Evolutionary conservation across 1,139 yeast species (phyloP).

Genomic region (Sugiyamaella xylanicola): DNA sequence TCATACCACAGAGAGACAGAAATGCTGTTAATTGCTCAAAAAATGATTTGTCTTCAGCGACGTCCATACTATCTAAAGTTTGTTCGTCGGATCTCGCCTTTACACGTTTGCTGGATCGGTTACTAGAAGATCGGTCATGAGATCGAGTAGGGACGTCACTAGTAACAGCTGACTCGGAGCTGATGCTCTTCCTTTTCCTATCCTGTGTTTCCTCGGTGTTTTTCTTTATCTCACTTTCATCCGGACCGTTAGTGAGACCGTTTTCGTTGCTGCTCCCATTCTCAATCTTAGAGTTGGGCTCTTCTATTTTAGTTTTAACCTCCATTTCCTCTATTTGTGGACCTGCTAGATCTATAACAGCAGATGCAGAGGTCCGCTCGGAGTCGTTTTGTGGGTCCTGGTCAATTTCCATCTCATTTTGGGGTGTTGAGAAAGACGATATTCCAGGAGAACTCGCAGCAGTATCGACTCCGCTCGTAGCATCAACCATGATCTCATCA

Average conservation of each 20-base stretch:
- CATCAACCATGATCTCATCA: constrained; percentile 7
- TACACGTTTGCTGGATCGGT: constrained; percentile 37
- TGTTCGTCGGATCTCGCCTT: constrained; percentile 37
- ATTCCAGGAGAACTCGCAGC: constrained; percentile 3
- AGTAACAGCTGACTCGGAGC: not conserved
- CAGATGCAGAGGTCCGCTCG: not conserved
- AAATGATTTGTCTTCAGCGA: constrained; percentile 36
- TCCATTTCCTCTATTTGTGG: too few relatives aligned
- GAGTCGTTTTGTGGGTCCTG: not conserved
- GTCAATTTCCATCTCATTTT: not conserved
- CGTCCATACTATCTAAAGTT: constrained; percentile 41
- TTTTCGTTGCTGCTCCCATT: too few relatives aligned
- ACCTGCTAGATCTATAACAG: too few relatives aligned
- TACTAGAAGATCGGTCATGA: constrained; percentile 6
- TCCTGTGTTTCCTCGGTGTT: not conserved
- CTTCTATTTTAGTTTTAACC: too few relatives aligned
- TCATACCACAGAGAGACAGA: constrained; percentile 29
- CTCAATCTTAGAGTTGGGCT: too few relatives aligned
- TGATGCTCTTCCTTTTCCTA: constrained; percentile 22
- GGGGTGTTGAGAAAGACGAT: constrained; percentile 11
- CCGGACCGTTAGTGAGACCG: not conserved
- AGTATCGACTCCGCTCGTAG: not conserved
- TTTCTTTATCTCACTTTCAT: not conserved
- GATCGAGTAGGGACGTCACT: constrained; percentile 20
- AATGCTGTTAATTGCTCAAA: constrained; percentile 37